phyloP scores from a whole-genome alignment of 305 asterid species.

The Solanum hybrid region DNA sequence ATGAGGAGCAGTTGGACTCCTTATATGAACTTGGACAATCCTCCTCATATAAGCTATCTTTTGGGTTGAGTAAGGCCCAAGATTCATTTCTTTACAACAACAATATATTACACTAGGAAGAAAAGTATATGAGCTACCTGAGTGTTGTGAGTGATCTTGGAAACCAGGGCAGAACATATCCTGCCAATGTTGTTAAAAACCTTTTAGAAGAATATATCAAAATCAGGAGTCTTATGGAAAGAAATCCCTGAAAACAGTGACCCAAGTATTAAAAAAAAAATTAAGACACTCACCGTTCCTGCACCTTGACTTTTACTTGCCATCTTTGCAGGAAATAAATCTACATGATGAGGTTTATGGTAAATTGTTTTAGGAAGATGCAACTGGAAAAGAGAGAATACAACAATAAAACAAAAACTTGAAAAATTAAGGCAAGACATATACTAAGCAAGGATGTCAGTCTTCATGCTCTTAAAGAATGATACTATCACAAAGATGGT shows the following conservation, averaged over 20 bases:
- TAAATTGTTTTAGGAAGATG: neutral
- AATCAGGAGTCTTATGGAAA: neutral
- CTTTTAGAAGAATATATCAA: neutral
- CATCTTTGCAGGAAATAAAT: conserved; percentile 48
- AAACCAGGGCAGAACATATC: conserved; percentile 53
- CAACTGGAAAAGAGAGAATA: neutral
- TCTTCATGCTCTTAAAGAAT: neutral
- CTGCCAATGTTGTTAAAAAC: conserved; percentile 30
- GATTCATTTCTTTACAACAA: neutral
- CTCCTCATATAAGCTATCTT: neutral
- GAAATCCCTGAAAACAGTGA: neutral
- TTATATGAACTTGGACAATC: neutral
- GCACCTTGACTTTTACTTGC: conserved; percentile 39
- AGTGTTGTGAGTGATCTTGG: conserved; percentile 47
- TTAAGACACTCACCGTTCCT: conserved; percentile 35
- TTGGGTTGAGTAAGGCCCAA: neutral
- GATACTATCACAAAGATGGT: neutral
- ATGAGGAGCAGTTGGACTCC: neutral
- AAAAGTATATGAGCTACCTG: conserved; percentile 36
- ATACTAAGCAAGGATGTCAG: neutral
- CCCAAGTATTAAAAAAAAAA: neutral
- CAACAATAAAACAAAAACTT: neutral
- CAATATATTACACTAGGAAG: neutral
- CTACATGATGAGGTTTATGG: conserved; percentile 15
- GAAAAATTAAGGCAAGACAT: neutral